A percentile compares a stretch with the other conserved stretches of the same genome.
Evolutionary conservation across 106 monocot species (phyloP).

Genomic region (Agapanthus africanus): DNA sequence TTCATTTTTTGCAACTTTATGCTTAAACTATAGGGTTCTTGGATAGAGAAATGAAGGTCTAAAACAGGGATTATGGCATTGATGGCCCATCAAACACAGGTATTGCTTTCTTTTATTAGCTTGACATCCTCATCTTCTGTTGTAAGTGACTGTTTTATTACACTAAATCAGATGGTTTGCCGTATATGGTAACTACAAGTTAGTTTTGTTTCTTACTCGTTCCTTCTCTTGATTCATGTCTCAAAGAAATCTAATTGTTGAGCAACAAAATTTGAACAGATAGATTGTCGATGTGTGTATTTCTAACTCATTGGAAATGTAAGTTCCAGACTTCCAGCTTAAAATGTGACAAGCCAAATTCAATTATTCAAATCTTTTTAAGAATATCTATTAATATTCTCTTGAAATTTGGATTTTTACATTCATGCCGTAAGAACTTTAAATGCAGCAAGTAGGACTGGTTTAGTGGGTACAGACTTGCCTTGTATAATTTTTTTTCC

Average conservation of each 20-base stretch:
- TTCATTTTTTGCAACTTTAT: too few species aligned
- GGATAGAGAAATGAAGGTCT: too few species aligned
- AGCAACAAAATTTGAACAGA: not conserved
- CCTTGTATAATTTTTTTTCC: not conserved
- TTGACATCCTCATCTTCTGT: not conserved
- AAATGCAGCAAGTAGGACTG: not conserved
- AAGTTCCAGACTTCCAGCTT: not conserved
- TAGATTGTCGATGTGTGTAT: too few species aligned
- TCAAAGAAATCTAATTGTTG: not conserved
- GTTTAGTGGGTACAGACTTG: not conserved
- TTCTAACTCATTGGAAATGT: not conserved
- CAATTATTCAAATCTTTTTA: not conserved
- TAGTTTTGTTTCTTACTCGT: too few species aligned
- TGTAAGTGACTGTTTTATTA: not conserved
- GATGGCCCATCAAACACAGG: too few species aligned
- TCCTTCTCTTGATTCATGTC: too few species aligned
- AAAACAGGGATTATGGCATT: too few species aligned
- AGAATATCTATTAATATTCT: too few species aligned
- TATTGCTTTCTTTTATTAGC: too few species aligned
- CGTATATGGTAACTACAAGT: too few species aligned
- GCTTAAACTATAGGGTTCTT: not conserved
- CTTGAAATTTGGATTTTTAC: not conserved
- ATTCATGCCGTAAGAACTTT: not conserved
- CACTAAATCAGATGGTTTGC: too few species aligned
- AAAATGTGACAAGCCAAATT: not conserved